phyloP scores from a whole-genome alignment of 2,329 filamentous ascomycete species.

The Paraphaeosphaeria sporulosa region DNA sequence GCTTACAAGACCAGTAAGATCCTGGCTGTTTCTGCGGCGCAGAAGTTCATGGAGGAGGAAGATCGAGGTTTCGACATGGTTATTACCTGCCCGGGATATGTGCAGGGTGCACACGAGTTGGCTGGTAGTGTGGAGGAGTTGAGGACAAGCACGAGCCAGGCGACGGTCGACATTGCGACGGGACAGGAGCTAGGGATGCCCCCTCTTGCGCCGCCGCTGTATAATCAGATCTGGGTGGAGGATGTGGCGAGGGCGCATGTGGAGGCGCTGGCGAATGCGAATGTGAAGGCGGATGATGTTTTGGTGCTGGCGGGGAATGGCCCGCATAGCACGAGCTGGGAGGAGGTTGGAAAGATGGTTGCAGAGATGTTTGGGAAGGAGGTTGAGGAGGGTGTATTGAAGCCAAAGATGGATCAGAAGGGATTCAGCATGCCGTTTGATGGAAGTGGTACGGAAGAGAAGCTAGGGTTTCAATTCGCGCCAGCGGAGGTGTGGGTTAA shows the following conservation, averaged over 20 bases:
- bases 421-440: neutral
- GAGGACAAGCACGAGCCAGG: constrained; percentile 1
- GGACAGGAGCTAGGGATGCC: neutral
- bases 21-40: neutral
- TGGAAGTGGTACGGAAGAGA: neutral
- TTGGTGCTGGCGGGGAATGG: constrained; percentile 3
- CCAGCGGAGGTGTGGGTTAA: neutral
- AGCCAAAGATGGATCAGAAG: constrained; percentile 6
- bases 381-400: neutral
- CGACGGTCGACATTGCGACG: constrained; percentile 1
- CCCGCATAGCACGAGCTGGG: constrained; percentile 4
- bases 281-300: neutral
- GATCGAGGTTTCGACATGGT: neutral
- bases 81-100: constrained; percentile 3
- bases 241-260: constrained; percentile 8
- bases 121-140: neutral
- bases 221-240: constrained; percentile 6
- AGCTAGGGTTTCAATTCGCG: neutral
- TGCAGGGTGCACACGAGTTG: constrained; percentile 2
- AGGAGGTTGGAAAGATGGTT: neutral
- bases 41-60: neutral
- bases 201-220: neutral
- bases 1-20: constrained; percentile 4
- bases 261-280: neutral
- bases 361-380: neutral